Percentiles rank a stretch among this genome's conserved stretches.
Conservation (phyloP, 257 asterid species). For the Solanum infundibuliforme region DNA sequence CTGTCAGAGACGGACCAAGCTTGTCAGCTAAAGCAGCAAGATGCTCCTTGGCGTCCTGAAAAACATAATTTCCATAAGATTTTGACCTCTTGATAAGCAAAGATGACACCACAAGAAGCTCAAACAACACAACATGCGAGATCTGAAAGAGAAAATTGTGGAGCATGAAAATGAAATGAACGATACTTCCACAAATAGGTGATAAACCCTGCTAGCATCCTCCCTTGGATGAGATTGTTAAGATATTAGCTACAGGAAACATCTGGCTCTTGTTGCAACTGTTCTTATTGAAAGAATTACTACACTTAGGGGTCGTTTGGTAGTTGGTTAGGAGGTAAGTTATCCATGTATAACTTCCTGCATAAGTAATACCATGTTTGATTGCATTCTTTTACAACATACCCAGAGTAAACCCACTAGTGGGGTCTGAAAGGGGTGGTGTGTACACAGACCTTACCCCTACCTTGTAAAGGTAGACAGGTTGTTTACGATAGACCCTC, state of each 20-base stretch:
- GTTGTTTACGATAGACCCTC: background rate
- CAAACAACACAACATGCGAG: background rate
- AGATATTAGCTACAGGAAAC: background rate
- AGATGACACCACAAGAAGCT: background rate
- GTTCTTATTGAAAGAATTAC: background rate
- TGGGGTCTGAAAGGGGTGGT: background rate
- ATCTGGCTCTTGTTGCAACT: background rate
- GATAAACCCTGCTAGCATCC: background rate
- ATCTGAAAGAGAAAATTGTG: background rate
- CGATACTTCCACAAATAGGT: background rate
- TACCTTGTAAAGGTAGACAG: background rate
- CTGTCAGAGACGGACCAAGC: conserved; percentile 86
- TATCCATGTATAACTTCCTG: background rate
- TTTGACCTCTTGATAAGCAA: conserved; percentile 1
- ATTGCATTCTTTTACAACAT: background rate
- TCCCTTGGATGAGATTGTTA: background rate
- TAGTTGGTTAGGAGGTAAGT: background rate
- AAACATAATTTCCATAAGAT: conserved; percentile 5
- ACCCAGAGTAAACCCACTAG: background rate
- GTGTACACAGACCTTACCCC: background rate
- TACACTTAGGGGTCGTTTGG: background rate
- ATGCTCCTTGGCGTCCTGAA: conserved; percentile 98
- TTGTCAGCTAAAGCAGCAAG: conserved; percentile 93
- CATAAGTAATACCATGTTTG: background rate
- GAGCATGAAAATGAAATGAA: background rate